phyloP scores from a whole-genome alignment of 2,329 filamentous ascomycete genomes.

The Diaporthe longicolla region DNA sequence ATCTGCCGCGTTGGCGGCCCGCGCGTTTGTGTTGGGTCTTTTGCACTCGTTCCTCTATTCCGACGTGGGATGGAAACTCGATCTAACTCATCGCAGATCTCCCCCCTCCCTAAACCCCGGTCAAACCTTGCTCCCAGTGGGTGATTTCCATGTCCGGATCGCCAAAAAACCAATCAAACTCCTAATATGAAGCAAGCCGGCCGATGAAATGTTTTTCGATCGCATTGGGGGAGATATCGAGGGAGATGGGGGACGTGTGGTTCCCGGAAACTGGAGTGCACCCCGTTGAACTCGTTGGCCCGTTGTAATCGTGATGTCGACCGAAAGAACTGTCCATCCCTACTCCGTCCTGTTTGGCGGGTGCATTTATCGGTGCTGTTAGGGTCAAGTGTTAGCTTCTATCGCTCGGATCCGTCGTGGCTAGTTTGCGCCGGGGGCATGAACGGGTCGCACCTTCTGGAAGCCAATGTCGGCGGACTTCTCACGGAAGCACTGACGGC shows the following conservation, averaged over 20 bases:
- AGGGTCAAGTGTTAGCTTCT: neutral
- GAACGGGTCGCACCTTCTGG: conserved; percentile 71
- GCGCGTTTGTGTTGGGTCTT: conserved; percentile 11
- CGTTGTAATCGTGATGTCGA: conserved; percentile 40
- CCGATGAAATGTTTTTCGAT: conserved; percentile 35
- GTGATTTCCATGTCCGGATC: conserved; percentile 42
- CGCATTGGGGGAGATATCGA: conserved; percentile 39
- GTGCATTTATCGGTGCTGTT: conserved; percentile 42
- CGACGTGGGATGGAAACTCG: conserved; percentile 37
- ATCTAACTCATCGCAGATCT: conserved; percentile 41
- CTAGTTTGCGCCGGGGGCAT: neutral
- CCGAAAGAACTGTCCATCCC: conserved; percentile 35
- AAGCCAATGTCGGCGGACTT: conserved; percentile 81
- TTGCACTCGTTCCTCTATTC: conserved; percentile 43
- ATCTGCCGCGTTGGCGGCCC: neutral
- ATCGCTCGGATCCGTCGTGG: neutral
- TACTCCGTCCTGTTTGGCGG: conserved; percentile 30
- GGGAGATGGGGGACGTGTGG: conserved; percentile 10
- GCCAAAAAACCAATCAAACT: conserved; percentile 44
- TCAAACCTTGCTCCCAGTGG: conserved; percentile 36
- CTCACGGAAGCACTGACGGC: conserved; percentile 85
- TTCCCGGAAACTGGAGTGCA: conserved; percentile 22
- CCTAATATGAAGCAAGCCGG: conserved; percentile 42
- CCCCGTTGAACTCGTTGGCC: conserved; percentile 9
- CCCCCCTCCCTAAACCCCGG: conserved; percentile 20